Base-by-base conservation (phyloP, 306 rosid species). In the Glycine tomentella region DNA sequence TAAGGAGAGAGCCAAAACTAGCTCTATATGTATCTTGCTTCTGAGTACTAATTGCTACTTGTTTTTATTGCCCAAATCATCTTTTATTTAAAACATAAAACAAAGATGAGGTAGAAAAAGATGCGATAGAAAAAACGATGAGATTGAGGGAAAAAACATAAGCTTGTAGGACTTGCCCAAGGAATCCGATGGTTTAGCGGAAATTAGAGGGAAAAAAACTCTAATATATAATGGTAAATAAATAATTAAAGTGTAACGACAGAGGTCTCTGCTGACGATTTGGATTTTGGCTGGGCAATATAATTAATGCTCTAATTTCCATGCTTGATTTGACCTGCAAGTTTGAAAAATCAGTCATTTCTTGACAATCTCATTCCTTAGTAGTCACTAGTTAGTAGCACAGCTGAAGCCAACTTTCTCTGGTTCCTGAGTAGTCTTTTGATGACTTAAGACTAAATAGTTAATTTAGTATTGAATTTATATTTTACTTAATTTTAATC, bases 331-430 rank as follows among this genome's bases (percentile, higher is more conserved):
- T 79, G 87, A 72, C 87, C 72, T 75, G 57, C 67, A 63, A 12
- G 81, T 84, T 84, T 89, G 87, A 84, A 87, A 84, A 46, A 73
- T 53, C 71, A 73, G 52, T 42, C 67, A 40, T 75, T 69, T 59
- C 34, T 86, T 34, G 66, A 69, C 88, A 81, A 71, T 86, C 62
- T 20, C 2, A 11, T 75, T 77, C 75, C 7, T 45, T 77, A 25
- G 12, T 44, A 64, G 67, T 36, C 40, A 36, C 31, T 25, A 36
- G 3, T 52, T 20, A 20, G 42, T 63, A n/a, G n/a, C 46, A 87
- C 87, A 84, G 88, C 89, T 82, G 73, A 87, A 45, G 72, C 84
- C 84, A 80, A 61, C 77, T 75, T 75, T 70, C 77, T 44, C 77
- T 83, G 34, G 82, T 80, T 75, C 42, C 42, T 80, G 0, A 25